phyloP scores from a whole-genome alignment of 148 eudicot species.

The Rhododendron griersonianum region DNA sequence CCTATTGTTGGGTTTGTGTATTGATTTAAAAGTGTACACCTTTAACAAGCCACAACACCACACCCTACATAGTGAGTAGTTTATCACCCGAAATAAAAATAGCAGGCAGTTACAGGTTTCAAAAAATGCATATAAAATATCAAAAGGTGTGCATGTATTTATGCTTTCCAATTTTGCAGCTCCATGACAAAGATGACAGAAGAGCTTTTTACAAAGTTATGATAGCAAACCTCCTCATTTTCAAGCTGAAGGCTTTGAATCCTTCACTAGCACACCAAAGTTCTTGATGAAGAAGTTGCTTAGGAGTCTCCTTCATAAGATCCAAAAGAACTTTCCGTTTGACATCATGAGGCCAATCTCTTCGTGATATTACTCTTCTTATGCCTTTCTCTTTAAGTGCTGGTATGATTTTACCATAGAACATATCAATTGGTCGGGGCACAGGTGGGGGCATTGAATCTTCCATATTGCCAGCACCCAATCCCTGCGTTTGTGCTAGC shows the following conservation, averaged over 20 bases:
- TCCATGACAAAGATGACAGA: background rate
- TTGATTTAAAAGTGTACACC: background rate
- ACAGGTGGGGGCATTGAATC: constrained; percentile 62
- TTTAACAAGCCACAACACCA: background rate
- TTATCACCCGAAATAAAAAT: background rate
- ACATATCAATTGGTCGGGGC: constrained; percentile 98
- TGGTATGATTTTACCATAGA: constrained; percentile 98
- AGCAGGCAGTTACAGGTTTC: background rate
- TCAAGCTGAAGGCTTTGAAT: constrained; percentile 87
- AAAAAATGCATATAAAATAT: background rate
- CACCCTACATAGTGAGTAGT: background rate
- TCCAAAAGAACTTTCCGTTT: constrained; percentile 93
- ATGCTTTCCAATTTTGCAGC: background rate
- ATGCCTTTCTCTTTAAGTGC: constrained; percentile 99
- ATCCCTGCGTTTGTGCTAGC: constrained; percentile 52
- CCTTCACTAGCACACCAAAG: constrained; percentile 99
- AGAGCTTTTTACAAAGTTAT: background rate
- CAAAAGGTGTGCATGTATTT: background rate
- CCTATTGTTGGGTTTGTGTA: background rate
- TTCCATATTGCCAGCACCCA: constrained; percentile 49
- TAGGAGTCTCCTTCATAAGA: constrained; percentile 92
- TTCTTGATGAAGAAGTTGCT: constrained; percentile 95
- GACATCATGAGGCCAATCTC: constrained; percentile 99
- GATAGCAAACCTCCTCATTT: constrained; percentile 63
- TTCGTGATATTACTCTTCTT: constrained; percentile 93